Evolutionary conservation across 2,329 filamentous ascomycete genomes (phyloP).

Genomic region (Trichoderma polysporum): DNA sequence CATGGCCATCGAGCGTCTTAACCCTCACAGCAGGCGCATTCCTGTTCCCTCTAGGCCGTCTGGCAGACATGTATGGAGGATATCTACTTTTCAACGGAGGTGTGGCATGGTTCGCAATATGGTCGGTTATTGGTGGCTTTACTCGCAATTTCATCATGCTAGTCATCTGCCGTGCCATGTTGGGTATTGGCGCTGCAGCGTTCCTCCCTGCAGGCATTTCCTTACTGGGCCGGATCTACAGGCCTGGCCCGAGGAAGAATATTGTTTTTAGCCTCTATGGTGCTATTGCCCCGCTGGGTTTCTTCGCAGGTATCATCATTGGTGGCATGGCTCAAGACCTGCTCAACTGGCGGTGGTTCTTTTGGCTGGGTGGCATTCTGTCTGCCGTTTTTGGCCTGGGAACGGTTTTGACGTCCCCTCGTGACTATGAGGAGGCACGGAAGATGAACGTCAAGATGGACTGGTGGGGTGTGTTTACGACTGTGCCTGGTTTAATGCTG

Average conservation of each 20-base stretch:
- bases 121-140: conserved; percentile 66
- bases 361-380: conserved; percentile 57
- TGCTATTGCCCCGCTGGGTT: conserved; percentile 53
- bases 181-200: conserved; percentile 66
- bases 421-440: conserved; percentile 36
- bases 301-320: conserved; percentile 63
- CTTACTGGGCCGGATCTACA: conserved; percentile 63
- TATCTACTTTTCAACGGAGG: conserved; percentile 57
- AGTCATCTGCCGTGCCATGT: conserved; percentile 65
- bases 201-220: conserved; percentile 68
- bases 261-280: conserved; percentile 60
- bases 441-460: conserved; percentile 52
- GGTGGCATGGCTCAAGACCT: conserved; percentile 62
- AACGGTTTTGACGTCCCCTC: conserved; percentile 38
- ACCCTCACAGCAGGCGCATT: conserved; percentile 55
- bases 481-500: conserved; percentile 59
- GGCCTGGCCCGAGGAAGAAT: conserved; percentile 68
- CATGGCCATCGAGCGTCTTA: conserved; percentile 62
- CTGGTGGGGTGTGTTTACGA: conserved; percentile 56
- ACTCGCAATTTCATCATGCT: conserved; percentile 63
- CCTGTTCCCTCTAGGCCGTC: conserved; percentile 60
- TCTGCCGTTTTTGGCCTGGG: conserved; percentile 52
- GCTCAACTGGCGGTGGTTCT: conserved; percentile 64
- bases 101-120: conserved; percentile 60
- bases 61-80: conserved; percentile 59